Percentiles rank a stretch among this genome's conserved stretches.
phyloP scores from a whole-genome alignment of 1,284 basidiomycete species.

The Puccinia hordei region DNA sequence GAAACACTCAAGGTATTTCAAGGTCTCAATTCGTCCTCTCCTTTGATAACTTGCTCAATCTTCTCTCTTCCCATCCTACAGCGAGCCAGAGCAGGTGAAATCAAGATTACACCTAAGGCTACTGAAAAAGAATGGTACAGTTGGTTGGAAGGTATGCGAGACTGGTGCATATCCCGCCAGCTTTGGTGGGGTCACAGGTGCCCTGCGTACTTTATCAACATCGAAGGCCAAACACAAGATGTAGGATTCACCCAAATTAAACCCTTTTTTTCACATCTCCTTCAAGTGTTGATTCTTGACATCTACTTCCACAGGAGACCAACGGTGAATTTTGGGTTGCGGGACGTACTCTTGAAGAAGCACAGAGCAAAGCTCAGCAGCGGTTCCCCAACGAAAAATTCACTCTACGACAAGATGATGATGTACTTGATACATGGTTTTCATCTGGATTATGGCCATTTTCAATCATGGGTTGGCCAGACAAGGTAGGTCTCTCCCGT shows the following conservation, averaged over 20 bases:
- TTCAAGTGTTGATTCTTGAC: not conserved
- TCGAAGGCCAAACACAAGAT: constrained; percentile 77
- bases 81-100: constrained; percentile 83
- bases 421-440: constrained; percentile 99
- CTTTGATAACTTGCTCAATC: constrained; percentile 1
- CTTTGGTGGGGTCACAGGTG: constrained; percentile 99
- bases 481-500: constrained; percentile 65
- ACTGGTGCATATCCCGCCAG: constrained; percentile 99
- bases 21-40: not conserved
- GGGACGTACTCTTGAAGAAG: constrained; percentile 78
- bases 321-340: constrained; percentile 88
- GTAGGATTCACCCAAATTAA: constrained; percentile 61
- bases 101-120: constrained; percentile 77
- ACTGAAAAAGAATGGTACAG: constrained; percentile 94
- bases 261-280: not conserved
- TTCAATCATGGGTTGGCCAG: constrained; percentile 96
- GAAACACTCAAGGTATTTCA: constrained; percentile 76
- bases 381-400: constrained; percentile 74
- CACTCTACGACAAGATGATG: constrained; percentile 87
- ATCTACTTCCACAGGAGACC: constrained; percentile 62
- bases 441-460: constrained; percentile 98
- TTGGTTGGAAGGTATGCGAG: constrained; percentile 94
- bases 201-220: constrained; percentile 88
- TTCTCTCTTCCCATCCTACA: constrained; percentile 57
- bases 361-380: constrained; percentile 72